A percentile compares a stretch with the other conserved stretches of the same genome.
These are phyloP conservation scores for Aureobasidium lini DNA, from an alignment of 2,329 filamentous ascomycete species.

Conservation along the genomic window DNA sequence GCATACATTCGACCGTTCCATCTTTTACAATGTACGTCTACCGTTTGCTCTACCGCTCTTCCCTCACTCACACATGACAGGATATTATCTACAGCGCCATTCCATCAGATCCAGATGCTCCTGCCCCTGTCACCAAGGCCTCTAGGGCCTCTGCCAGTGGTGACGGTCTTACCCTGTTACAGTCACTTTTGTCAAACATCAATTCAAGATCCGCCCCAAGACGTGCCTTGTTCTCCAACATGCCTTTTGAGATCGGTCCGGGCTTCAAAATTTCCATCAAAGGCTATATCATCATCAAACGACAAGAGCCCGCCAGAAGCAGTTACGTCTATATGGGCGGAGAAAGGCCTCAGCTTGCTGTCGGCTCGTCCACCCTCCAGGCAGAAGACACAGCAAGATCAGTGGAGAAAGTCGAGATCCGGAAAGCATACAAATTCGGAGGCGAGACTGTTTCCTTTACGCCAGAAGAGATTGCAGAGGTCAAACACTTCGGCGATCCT, in stretches of 20 bases:
- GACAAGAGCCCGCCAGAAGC: conserved; percentile 70
- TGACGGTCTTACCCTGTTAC: conserved; percentile 71
- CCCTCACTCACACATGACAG: conserved; percentile 34
- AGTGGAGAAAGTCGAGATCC: conserved; percentile 73
- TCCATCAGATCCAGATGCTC: conserved; percentile 61
- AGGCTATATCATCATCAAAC: conserved; percentile 82
- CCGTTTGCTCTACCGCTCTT: conserved; percentile 40
- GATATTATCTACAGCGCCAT: conserved; percentile 82
- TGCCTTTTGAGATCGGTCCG: conserved; percentile 83
- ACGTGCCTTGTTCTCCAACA: conserved; percentile 73
- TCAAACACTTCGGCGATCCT: conserved; percentile 75
- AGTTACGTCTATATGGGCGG: conserved; percentile 84
- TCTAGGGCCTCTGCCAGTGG: conserved; percentile 59
- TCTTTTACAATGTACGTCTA: conserved; percentile 65
- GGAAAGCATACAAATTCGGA: conserved; percentile 93
- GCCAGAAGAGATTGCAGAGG: conserved; percentile 68
- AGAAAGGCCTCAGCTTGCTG: conserved; percentile 75
- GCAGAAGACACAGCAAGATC: conserved; percentile 70
- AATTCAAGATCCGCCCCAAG: conserved; percentile 85
- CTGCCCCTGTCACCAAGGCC: conserved; percentile 44
- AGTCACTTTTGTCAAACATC: conserved; percentile 75
- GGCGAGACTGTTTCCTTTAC: conserved; percentile 83
- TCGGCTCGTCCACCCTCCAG: conserved; percentile 64
- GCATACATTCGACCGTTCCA: conserved; percentile 67
- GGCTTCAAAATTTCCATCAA: conserved; percentile 82